Base-by-base conservation (phyloP, 257 asterid genomes). In the Nicotiana otophora region DNA sequence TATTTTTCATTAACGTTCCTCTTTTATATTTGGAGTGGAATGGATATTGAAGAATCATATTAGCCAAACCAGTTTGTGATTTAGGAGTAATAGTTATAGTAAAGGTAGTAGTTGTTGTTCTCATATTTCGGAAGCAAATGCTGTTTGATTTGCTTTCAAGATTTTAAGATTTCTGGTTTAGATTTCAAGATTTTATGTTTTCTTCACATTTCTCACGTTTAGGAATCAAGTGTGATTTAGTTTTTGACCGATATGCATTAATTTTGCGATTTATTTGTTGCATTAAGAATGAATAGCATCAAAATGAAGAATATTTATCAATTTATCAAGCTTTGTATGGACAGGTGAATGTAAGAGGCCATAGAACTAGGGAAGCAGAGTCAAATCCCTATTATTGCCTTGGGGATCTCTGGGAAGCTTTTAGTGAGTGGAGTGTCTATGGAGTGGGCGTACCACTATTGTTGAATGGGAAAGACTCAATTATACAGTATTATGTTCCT, bases 371-470 rank as follows among this genome's bases (percentile, higher is more conserved):
- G 63, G 90, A 91, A 79, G 82, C 81, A n/a, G 88, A 87, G 66
- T 60, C 87, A 11, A 83, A 57, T 70, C 84, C 89, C 6, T 95
- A 86, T 77, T 95, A 84, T 84, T 84, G 82, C 88, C 87, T 95
- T 58, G 89, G 89, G 81, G 98, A 93, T 88, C 83, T 95, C 3
- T 92, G 95, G 94, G 92, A 89, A 51, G 84, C 90, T 54, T 89
- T 95, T 68, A 31, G 58, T 2, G 92, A 89, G 84, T 87, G 92
- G 92, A 92, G 98, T 70, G 89, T 82, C 19, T 92, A 88, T 72
- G 98, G 98, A 74, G 91, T 86, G 7, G 97, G 92, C 5, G 95
- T 93, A 62, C 98, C 94, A 48, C 81, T 91, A 31, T n/a, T 87
- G 86, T 82, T 92, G 83, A 74, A 88, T 8, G 93, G 91, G 74